These are phyloP conservation scores for Elsinoe necatrix DNA, from an alignment of 2,329 filamentous ascomycete genomes.

Conservation along the genomic window DNA sequence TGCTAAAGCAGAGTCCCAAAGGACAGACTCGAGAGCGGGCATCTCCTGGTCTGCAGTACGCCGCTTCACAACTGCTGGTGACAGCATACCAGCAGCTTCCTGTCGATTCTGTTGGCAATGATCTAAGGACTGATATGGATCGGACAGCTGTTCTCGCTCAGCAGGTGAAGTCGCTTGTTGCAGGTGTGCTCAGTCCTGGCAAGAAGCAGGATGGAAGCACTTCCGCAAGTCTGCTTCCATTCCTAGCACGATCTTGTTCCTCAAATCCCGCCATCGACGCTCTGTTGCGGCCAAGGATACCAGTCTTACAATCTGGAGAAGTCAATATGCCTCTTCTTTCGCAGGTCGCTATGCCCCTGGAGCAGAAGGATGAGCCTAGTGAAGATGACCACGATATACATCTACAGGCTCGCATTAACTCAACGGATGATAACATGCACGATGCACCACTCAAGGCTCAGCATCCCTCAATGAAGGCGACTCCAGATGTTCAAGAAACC, in stretches of 20 bases:
- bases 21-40: not conserved
- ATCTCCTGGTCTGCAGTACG: slow-evolving; percentile 42
- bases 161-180: slow-evolving; percentile 64
- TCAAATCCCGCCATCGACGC: slow-evolving; percentile 61
- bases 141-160: slow-evolving; percentile 66
- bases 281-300: slow-evolving; percentile 49
- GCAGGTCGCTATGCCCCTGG: not conserved
- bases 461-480: not conserved
- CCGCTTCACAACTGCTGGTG: slow-evolving; percentile 54
- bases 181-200: slow-evolving; percentile 68
- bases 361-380: not conserved
- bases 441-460: not conserved
- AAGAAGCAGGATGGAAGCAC: slow-evolving; percentile 35
- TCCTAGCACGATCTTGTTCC: slow-evolving; percentile 60
- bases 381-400: not conserved
- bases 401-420: no score
- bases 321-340: not conserved
- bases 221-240: slow-evolving; percentile 71
- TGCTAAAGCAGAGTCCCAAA: slow-evolving; percentile 44
- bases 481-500: not conserved
- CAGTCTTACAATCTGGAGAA: slow-evolving; percentile 29
- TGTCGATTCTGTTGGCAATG: slow-evolving; percentile 58
- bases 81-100: slow-evolving; percentile 55
- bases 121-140: slow-evolving; percentile 67
- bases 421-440: not conserved